These are phyloP conservation scores for Fusarium sp. DNA, from an alignment of 2,329 filamentous ascomycete genomes.

Conservation along the genomic window DNA sequence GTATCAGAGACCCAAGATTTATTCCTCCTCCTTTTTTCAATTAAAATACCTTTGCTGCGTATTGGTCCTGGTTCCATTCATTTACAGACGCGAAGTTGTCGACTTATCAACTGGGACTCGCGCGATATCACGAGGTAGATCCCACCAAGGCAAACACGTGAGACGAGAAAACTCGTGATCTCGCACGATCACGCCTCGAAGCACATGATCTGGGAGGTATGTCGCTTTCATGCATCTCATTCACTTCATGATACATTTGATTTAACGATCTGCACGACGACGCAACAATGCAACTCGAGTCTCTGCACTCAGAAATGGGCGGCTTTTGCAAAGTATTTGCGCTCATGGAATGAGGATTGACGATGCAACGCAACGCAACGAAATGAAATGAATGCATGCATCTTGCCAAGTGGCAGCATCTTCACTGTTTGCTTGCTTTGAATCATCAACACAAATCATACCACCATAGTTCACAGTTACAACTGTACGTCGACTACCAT, in stretches of 20 bases:
- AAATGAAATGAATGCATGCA: slow-evolving; percentile 1
- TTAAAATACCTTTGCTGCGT: neutral
- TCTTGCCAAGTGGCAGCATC: slow-evolving; percentile 29
- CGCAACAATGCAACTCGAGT: neutral
- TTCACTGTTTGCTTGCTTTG: neutral
- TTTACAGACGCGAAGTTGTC: slow-evolving; percentile 31
- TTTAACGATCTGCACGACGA: slow-evolving; percentile 6
- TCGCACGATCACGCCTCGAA: slow-evolving; percentile 42
- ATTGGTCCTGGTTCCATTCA: slow-evolving; percentile 4
- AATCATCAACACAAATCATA: neutral
- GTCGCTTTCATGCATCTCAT: slow-evolving; percentile 44
- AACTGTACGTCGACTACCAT: slow-evolving; percentile 2
- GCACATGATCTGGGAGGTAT: slow-evolving; percentile 58
- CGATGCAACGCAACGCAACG: neutral
- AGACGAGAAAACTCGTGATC: slow-evolving; percentile 57
- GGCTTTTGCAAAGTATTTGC: slow-evolving; percentile 7
- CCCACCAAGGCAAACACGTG: slow-evolving; percentile 53
- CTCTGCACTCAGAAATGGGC: neutral
- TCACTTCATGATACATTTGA: slow-evolving; percentile 34
- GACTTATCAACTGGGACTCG: slow-evolving; percentile 44
- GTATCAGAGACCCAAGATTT: slow-evolving; percentile 17
- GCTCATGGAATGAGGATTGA: neutral
- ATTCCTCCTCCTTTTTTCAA: slow-evolving; percentile 4
- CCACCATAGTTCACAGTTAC: neutral
- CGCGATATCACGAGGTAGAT: slow-evolving; percentile 60